These are phyloP conservation scores for Rosa chinensis DNA, from an alignment of 306 rosid genomes.

Conservation along the genomic window DNA sequence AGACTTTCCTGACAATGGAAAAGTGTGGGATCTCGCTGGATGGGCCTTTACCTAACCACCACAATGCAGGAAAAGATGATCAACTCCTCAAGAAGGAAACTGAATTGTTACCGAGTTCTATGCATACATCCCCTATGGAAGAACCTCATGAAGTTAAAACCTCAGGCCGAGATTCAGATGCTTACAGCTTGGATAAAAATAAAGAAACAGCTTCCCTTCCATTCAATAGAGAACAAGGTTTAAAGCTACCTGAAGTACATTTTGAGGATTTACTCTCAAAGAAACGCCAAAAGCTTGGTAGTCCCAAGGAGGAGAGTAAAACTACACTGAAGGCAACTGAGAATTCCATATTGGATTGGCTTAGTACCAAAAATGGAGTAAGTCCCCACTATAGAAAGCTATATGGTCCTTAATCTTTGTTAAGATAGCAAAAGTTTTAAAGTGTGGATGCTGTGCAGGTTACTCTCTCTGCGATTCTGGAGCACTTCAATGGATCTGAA, in stretches of 20 bases:
- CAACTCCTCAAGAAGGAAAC: slow-evolving; percentile 28
- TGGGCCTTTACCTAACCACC: slow-evolving; percentile 23
- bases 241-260: slow-evolving; percentile 22
- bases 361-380: slow-evolving; percentile 57
- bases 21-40: slow-evolving; percentile 47
- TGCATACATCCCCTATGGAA: slow-evolving; percentile 15
- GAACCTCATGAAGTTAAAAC: slow-evolving; percentile 22
- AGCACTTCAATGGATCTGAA: slow-evolving; percentile 61
- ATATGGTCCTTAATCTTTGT: slow-evolving; percentile 2
- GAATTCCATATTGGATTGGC: slow-evolving; percentile 64
- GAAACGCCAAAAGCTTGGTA: slow-evolving; percentile 57
- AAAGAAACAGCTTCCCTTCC: slow-evolving; percentile 32
- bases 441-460: slow-evolving; percentile 53
- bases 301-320: slow-evolving; percentile 31
- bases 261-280: slow-evolving; percentile 33
- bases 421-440: not conserved
- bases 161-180: slow-evolving; percentile 14
- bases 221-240: slow-evolving; percentile 30
- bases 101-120: slow-evolving; percentile 28
- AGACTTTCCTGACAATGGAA: slow-evolving; percentile 53
- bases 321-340: slow-evolving; percentile 51
- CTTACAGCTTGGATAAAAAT: slow-evolving; percentile 15
- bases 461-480: slow-evolving; percentile 42
- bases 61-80: slow-evolving; percentile 27
- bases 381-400: slow-evolving; percentile 26